These are phyloP conservation scores for Raphidocelis subcapitata DNA, from an alignment of 139 green algal genomes.

Conservation along the genomic window DNA sequence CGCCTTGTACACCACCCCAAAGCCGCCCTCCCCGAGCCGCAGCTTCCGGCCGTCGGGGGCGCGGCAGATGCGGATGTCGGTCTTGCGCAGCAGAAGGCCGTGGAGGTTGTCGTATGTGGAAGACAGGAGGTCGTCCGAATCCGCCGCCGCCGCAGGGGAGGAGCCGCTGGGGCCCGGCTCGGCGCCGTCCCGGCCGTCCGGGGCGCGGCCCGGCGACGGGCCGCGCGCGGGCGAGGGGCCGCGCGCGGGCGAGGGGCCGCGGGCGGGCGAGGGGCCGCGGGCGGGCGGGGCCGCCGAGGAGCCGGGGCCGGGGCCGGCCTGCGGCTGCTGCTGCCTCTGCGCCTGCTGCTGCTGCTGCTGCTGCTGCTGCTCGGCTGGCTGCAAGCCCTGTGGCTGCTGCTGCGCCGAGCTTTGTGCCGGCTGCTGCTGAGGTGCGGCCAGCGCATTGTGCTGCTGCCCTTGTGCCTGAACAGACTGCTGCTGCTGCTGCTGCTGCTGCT, in stretches of 20 bases:
- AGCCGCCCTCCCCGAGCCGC: constrained; percentile 68
- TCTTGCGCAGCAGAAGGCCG: constrained; percentile 27
- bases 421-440: not conserved
- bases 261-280: no score
- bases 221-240: no score
- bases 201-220: no score
- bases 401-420: not conserved
- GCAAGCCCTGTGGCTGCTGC: not conserved
- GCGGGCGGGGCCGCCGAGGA: no score
- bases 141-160: not conserved
- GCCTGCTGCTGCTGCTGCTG: constrained; percentile 3
- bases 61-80: constrained; percentile 63
- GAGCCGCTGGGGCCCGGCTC: not conserved
- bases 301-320: no score
- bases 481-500: constrained; percentile 4
- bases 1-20: constrained; percentile 72
- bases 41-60: constrained; percentile 49
- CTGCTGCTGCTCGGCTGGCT: not conserved
- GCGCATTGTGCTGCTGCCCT: constrained; percentile 6
- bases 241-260: no score
- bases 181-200: not conserved
- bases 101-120: constrained; percentile 32
- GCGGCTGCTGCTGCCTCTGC: not conserved
- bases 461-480: not conserved
- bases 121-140: constrained; percentile 22